Base-by-base conservation (phyloP, 2,329 filamentous ascomycete species). In the Capronia americana region DNA sequence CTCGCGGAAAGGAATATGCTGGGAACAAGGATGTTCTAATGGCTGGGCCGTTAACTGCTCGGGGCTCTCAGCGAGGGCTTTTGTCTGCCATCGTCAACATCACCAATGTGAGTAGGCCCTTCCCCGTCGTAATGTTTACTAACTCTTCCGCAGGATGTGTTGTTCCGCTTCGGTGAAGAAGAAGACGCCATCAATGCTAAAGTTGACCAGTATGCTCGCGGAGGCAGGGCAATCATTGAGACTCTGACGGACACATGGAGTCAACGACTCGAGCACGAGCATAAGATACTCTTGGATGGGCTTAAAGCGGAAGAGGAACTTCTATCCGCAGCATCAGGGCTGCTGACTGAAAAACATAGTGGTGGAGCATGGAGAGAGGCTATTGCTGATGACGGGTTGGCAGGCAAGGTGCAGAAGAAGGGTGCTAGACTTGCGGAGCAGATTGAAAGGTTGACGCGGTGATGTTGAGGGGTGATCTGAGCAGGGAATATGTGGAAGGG, bases 151-250 rank as follows among this genome's bases (percentile, higher is more conserved):
- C 32, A 69, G 68, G 65, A 69, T 62, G 65, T 69, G 7, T 50
- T 69, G 10, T 66, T 65, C 55, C 68, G 68, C 17, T 69, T 69
- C 28, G 60, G 65, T 10, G 48, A 63, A 54, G 68, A 69, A 59
- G 68, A 69, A 57, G 68, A 69, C 48, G 68, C 63, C 28, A 58
- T 67, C 11, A 58, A 46, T 26, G 55, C 62, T 8, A 67, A 64
- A 26, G 58, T 67, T 3, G 51, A 63, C 12, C 30, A 64, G 46
- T 63, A 61, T 24, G 34, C 32, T 20, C 46, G 59, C 14, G 65
- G 68, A 34, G 65, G 65, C 1, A 54, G 55, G n/a, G 48, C 41
- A 26, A 55, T 69, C 32, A 34, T 67, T 7, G 57, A 61, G 28
- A 67, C 68, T 14, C 32, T 69, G 63, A 64, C 62, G 8, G 65